Conservation (phyloP, 2,329 filamentous ascomycete genomes). For the Salinomyces thailandicus region DNA sequence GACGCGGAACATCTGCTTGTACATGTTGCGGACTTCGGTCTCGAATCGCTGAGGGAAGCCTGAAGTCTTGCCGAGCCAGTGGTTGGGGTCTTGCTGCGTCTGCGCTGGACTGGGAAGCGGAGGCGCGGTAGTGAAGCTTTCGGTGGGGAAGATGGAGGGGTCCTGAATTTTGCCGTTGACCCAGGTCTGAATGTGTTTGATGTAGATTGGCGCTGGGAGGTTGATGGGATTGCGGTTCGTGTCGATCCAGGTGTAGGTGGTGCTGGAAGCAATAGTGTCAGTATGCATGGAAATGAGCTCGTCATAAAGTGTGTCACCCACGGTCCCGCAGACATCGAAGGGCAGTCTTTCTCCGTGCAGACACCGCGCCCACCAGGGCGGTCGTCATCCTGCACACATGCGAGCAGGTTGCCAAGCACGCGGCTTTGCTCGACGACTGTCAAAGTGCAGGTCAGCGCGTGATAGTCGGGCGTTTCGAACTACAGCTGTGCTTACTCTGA, state of each 20-base stretch:
- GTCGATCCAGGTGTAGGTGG: conserved; percentile 95
- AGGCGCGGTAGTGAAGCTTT: conserved; percentile 57
- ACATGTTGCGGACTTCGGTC: conserved; percentile 65
- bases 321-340: conserved; percentile 89
- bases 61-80: conserved; percentile 83
- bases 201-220: conserved; percentile 85
- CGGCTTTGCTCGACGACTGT: conserved; percentile 87
- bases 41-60: conserved; percentile 49
- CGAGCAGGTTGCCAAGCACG: conserved; percentile 78
- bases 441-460: background rate
- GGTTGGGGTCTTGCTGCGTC: conserved; percentile 42
- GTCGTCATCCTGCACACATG: conserved; percentile 78
- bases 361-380: conserved; percentile 61
- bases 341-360: conserved; percentile 75
- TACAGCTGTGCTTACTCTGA: conserved; percentile 57
- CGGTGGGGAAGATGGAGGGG: conserved; percentile 78
- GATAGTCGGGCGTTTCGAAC: no score
- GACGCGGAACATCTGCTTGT: conserved; percentile 46
- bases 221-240: conserved; percentile 78
- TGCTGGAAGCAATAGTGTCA: conserved; percentile 44
- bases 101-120: conserved; percentile 36
- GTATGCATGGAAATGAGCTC: no score
- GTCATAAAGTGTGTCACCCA: conserved; percentile 53
- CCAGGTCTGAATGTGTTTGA: conserved; percentile 93
- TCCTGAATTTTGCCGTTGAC: conserved; percentile 94